Evolutionary conservation across 345 rosid genomes (phyloP).

Genomic region (Jatropha curcas): DNA sequence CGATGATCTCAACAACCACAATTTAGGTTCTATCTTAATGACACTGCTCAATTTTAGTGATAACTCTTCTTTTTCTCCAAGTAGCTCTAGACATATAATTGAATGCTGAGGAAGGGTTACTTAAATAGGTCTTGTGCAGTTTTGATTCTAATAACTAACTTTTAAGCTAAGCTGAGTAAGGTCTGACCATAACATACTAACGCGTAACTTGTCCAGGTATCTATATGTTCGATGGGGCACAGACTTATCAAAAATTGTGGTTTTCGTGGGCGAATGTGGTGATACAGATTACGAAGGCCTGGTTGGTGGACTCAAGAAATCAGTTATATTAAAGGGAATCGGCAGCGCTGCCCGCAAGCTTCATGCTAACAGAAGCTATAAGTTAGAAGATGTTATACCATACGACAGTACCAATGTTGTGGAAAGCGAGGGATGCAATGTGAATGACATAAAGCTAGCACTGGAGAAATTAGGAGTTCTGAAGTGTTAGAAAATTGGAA

Average conservation of each 20-base stretch:
- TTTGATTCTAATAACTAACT: no score
- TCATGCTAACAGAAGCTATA: conserved; percentile 23
- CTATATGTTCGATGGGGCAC: conserved; percentile 25
- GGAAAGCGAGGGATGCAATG: conserved; percentile 6
- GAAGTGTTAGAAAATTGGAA: neutral
- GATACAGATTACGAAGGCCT: conserved; percentile 27
- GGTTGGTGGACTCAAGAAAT: conserved; percentile 24
- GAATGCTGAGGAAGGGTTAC: no score
- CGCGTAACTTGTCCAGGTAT: conserved; percentile 12
- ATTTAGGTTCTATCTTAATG: no score
- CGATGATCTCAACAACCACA: no score
- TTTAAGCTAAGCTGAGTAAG: no score
- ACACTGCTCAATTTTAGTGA: no score
- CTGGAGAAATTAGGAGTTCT: conserved; percentile 22
- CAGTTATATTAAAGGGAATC: conserved; percentile 22
- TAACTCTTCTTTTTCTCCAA: no score
- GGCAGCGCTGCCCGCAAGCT: conserved; percentile 17
- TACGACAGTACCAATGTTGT: conserved; percentile 19
- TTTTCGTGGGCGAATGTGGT: conserved; percentile 21
- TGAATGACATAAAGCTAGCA: conserved; percentile 8
- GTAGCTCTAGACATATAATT: no score
- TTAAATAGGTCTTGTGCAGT: no score
- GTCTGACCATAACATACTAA: neutral
- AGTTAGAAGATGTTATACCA: conserved; percentile 19
- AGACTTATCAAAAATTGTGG: conserved; percentile 19